A percentile compares a stretch with the other conserved stretches of the same genome.
Conservation (phyloP, 345 rosid species). For the Salix brachista region DNA sequence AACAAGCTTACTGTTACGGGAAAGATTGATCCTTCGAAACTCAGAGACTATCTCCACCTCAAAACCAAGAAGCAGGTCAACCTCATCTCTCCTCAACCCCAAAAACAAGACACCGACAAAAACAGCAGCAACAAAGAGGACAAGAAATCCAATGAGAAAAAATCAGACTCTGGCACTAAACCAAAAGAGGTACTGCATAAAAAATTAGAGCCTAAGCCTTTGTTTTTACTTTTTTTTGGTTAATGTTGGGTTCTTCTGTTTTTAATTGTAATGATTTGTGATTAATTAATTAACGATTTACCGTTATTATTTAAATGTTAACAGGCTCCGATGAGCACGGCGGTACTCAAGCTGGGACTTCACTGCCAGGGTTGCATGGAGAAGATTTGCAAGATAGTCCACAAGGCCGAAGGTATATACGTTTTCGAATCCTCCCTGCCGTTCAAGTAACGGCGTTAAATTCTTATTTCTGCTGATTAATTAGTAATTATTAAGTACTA, state of each 20-base stretch:
- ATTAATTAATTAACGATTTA: not conserved
- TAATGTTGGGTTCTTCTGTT: not conserved
- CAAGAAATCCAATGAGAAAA: slow-evolving; percentile 9
- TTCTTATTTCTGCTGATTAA: not conserved
- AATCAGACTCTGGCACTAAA: slow-evolving; percentile 36
- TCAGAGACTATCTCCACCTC: slow-evolving; percentile 42
- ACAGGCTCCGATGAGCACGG: slow-evolving; percentile 59
- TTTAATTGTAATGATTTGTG: not conserved
- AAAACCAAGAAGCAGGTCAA: slow-evolving; percentile 63
- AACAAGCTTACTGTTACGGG: slow-evolving; percentile 72
- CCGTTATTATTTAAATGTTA: not conserved
- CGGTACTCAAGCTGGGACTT: slow-evolving; percentile 53
- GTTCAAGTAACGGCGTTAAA: not conserved
- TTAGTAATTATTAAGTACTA: not conserved
- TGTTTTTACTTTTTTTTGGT: not conserved
- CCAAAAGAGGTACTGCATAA: slow-evolving; percentile 40
- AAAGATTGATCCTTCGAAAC: slow-evolving; percentile 55
- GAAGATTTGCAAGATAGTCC: slow-evolving; percentile 48
- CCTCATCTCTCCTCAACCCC: slow-evolving; percentile 69
- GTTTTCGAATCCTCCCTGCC: not conserved
- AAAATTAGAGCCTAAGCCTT: not conserved
- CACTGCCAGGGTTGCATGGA: slow-evolving; percentile 74
- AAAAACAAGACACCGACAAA: slow-evolving; percentile 40
- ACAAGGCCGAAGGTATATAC: slow-evolving; percentile 51
- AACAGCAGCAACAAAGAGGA: slow-evolving; percentile 18